Conservation (phyloP, 2,329 filamentous ascomycete genomes). For the Chaetothyriales sp. region DNA sequence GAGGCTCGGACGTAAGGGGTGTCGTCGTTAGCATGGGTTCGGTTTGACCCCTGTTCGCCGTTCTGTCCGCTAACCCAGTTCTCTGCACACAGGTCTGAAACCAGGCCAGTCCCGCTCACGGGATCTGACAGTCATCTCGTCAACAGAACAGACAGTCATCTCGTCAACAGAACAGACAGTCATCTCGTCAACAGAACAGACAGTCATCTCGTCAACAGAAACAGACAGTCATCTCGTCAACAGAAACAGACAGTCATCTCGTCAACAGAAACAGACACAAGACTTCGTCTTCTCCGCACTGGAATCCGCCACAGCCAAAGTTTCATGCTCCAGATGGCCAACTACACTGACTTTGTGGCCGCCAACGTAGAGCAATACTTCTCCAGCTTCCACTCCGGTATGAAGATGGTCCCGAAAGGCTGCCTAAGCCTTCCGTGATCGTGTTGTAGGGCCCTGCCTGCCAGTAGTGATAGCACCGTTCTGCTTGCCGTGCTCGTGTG, state of each 20-base stretch:
- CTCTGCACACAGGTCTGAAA: too few relatives aligned
- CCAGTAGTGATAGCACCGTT: conserved; percentile 26
- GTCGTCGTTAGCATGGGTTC: too few relatives aligned
- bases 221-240: too few relatives aligned
- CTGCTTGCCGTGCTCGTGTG: conserved; percentile 13
- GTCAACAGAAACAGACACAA: not conserved
- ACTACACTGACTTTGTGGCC: not conserved
- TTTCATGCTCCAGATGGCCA: not conserved
- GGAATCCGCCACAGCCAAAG: not conserved
- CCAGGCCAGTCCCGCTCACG: too few relatives aligned
- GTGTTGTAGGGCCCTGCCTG: conserved; percentile 32
- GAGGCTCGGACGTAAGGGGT: too few relatives aligned
- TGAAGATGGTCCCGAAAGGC: conserved; percentile 3
- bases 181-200: too few relatives aligned
- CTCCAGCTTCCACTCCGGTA: not conserved
- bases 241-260: not conserved
- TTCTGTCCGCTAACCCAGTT: too few relatives aligned
- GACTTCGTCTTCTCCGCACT: not conserved
- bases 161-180: too few relatives aligned
- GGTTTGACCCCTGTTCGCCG: too few relatives aligned
- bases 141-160: too few relatives aligned
- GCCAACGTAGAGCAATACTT: not conserved
- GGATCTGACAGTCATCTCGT: too few relatives aligned
- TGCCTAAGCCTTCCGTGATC: conserved; percentile 34
- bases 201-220: too few relatives aligned